phyloP scores from a whole-genome alignment of 2,329 filamentous ascomycete species.

The Botrytis paeoniae region DNA sequence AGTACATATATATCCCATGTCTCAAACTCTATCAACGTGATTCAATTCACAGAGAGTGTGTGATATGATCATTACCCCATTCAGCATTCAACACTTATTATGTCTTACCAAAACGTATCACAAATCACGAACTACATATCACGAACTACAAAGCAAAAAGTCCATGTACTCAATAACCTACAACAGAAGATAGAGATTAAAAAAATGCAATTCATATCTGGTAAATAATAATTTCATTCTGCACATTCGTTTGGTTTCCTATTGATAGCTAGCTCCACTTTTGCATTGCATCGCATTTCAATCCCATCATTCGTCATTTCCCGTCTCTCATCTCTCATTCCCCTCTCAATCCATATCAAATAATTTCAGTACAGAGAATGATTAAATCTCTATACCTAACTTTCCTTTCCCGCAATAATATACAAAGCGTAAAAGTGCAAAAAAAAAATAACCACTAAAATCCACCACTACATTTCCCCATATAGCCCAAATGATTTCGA shows the following conservation, averaged over 20 bases:
- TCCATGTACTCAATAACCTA: background rate
- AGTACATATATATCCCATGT: background rate
- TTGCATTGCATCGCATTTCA: background rate
- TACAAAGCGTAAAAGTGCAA: conserved; percentile 6
- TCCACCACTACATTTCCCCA: background rate
- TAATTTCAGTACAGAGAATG: background rate
- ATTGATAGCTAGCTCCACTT: background rate
- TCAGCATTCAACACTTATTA: background rate
- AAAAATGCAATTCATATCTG: background rate
- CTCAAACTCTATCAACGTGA: background rate
- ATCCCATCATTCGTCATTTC: background rate
- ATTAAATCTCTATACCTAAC: background rate
- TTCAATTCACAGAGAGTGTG: background rate
- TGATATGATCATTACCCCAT: background rate
- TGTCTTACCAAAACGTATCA: background rate
- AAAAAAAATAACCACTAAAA: background rate
- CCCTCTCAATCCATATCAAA: background rate
- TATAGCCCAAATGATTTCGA: background rate
- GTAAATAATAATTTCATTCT: background rate
- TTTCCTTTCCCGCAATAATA: background rate
- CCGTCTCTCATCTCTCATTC: background rate
- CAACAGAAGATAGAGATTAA: background rate
- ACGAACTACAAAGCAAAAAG: background rate
- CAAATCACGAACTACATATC: background rate
- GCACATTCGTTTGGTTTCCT: background rate